Evolutionary conservation across 495 filamentous ascomycete species (phyloP).

Genomic region (Penicillium paxilli): DNA sequence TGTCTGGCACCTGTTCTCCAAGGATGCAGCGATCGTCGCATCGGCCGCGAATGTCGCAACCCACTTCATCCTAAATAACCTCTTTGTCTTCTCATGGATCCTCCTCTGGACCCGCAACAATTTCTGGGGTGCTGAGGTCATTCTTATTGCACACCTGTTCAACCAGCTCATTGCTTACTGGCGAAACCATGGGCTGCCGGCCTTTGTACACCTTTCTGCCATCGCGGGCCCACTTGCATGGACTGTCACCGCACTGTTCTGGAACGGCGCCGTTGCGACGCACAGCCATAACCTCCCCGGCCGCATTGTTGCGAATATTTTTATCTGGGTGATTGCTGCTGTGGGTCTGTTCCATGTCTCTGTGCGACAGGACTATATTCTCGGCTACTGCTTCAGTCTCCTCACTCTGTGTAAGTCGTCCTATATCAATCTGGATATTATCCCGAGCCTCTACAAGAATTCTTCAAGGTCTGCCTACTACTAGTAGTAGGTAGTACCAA

Average conservation of each 20-base stretch:
- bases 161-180: slow-evolving; percentile 78
- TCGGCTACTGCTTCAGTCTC: slow-evolving; percentile 75
- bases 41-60: slow-evolving; percentile 74
- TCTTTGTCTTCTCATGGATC: slow-evolving; percentile 75
- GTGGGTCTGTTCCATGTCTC: slow-evolving; percentile 73
- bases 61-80: slow-evolving; percentile 84
- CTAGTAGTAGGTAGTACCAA: no score
- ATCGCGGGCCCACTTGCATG: slow-evolving; percentile 79
- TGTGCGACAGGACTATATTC: slow-evolving; percentile 74
- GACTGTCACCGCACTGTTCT: slow-evolving; percentile 80
- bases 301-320: slow-evolving; percentile 78
- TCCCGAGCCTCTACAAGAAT: no score
- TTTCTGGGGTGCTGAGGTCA: slow-evolving; percentile 70
- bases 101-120: slow-evolving; percentile 76
- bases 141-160: slow-evolving; percentile 77
- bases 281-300: slow-evolving; percentile 58
- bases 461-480: no score
- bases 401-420: slow-evolving; percentile 60
- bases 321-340: slow-evolving; percentile 77
- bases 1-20: slow-evolving; percentile 71
- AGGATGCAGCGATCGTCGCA: slow-evolving; percentile 56
- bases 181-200: slow-evolving; percentile 65
- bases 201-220: slow-evolving; percentile 70
- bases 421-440: no score
- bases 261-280: slow-evolving; percentile 81